These are phyloP conservation scores for Heterobasidion irregulare DNA, from an alignment of 1,284 basidiomycete genomes.

Conservation along the genomic window DNA sequence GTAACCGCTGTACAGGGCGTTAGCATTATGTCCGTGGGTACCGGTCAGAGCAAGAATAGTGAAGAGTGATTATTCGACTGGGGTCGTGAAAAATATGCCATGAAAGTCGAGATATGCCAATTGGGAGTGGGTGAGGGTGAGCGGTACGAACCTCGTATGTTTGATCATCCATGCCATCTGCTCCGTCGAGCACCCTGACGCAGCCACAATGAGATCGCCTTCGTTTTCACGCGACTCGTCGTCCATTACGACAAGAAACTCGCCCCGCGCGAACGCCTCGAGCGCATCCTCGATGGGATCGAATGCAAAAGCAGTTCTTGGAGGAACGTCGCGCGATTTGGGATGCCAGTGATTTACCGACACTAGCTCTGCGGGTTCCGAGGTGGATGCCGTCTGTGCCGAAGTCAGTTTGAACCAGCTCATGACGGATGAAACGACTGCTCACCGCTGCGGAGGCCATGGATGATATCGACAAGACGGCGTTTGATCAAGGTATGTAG, in stretches of 20 bases:
- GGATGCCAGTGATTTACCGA: not conserved
- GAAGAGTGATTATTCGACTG: not conserved
- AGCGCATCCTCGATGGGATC: slow-evolving; percentile 79
- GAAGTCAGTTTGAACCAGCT: no score
- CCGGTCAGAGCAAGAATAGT: not conserved
- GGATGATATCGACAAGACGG: no score
- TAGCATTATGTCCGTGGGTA: not conserved
- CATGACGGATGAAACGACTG: no score
- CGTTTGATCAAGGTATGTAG: no score
- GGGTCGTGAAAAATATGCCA: not conserved
- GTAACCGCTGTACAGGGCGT: slow-evolving; percentile 63
- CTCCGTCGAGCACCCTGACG: slow-evolving; percentile 76
- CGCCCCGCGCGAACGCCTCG: slow-evolving; percentile 71
- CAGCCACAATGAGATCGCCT: slow-evolving; percentile 88
- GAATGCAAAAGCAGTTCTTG: slow-evolving; percentile 29
- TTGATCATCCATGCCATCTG: slow-evolving; percentile 99
- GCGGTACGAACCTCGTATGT: slow-evolving; percentile 71
- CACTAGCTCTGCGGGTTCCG: no score
- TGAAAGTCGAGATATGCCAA: not conserved
- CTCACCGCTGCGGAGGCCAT: no score
- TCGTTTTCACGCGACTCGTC: slow-evolving; percentile 93
- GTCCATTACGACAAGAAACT: slow-evolving; percentile 94
- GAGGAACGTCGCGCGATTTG: slow-evolving; percentile 10
- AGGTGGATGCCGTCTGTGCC: no score
- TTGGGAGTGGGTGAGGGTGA: slow-evolving; percentile 2